Conservation (phyloP, 306 rosid genomes). For the Benincasa hispida region DNA sequence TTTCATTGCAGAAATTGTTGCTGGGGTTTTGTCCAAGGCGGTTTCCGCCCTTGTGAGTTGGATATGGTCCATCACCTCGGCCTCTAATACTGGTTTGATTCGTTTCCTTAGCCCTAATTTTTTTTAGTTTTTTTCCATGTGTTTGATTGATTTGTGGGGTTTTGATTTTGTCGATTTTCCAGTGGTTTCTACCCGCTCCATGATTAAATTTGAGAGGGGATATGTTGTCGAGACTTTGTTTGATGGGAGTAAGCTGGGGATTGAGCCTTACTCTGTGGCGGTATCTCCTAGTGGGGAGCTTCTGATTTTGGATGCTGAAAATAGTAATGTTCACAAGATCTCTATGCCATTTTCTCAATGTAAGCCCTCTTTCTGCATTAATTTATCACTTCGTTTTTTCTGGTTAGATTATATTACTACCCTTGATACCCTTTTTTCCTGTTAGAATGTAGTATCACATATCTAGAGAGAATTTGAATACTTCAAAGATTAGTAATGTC, state of each 20-base stretch:
- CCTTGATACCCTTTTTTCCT: background rate
- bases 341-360: constrained; percentile 55
- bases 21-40: constrained; percentile 68
- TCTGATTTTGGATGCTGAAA: constrained; percentile 84
- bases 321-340: constrained; percentile 71
- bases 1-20: constrained; percentile 48
- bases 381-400: background rate
- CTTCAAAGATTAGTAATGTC: background rate
- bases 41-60: constrained; percentile 63
- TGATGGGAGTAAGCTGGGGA: constrained; percentile 86
- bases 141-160: constrained; percentile 2
- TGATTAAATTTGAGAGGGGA: constrained; percentile 87
- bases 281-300: constrained; percentile 64
- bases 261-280: constrained; percentile 73
- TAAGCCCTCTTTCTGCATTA: constrained; percentile 22
- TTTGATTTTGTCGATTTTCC: constrained; percentile 15
- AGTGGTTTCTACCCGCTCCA: constrained; percentile 57
- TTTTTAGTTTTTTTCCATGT: background rate
- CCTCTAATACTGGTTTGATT: constrained; percentile 35
- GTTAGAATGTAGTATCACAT: background rate
- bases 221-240: constrained; percentile 77
- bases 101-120: constrained; percentile 1
- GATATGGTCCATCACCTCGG: constrained; percentile 60
- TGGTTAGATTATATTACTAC: background rate
- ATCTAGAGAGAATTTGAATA: background rate